A percentile compares a stretch with the other conserved stretches of the same genome.
Evolutionary conservation across 208 protist genomes (phyloP).

Genomic region (Trypanosoma boissoni): DNA sequence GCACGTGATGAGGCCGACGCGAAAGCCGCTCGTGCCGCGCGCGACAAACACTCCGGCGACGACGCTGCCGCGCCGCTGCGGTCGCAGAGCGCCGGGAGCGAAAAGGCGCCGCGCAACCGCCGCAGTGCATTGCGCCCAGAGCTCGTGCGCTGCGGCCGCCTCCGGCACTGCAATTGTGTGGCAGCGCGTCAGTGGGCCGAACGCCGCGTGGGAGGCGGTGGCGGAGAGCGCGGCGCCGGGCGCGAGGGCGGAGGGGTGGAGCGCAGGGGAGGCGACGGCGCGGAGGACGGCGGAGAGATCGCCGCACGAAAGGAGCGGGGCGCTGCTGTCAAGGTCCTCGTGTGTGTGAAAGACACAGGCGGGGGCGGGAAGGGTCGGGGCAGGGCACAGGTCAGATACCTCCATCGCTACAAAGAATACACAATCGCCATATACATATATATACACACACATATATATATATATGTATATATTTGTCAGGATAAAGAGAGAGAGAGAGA

Average conservation of each 20-base stretch:
- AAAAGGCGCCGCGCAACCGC: conserved; percentile 25
- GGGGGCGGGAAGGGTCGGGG: background rate
- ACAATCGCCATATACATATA: conserved; percentile 6
- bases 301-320: conserved; percentile 15
- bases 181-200: conserved; percentile 36
- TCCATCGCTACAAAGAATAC: background rate
- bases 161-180: conserved; percentile 28
- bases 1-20: background rate
- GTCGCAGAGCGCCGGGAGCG: background rate
- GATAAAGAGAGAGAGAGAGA: no score
- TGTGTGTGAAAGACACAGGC: conserved; percentile 27
- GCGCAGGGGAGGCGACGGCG: background rate
- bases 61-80: background rate
- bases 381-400: background rate
- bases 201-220: conserved; percentile 38
- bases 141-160: conserved; percentile 7
- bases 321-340: conserved; percentile 20
- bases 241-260: background rate
- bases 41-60: conserved; percentile 47
- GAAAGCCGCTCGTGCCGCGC: conserved; percentile 3
- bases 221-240: conserved; percentile 35
- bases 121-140: conserved; percentile 30
- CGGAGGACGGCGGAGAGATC: conserved; percentile 15
- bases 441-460: background rate
- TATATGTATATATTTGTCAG: no score